phyloP scores from a whole-genome alignment of 2,329 filamentous ascomycete species.

The Albifimbria verrucaria region DNA sequence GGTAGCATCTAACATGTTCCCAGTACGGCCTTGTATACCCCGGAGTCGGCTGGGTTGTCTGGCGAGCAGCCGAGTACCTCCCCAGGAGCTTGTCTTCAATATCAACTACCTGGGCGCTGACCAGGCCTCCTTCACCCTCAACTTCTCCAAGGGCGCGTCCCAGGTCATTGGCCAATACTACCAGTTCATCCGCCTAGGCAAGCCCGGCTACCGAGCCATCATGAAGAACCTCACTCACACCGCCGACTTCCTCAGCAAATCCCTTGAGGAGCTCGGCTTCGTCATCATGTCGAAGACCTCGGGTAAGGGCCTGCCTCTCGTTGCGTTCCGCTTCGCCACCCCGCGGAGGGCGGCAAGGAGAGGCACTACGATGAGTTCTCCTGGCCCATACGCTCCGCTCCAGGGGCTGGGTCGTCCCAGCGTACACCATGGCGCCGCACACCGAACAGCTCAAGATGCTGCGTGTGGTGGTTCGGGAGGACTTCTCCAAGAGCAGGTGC shows the following conservation, averaged over 20 bases:
- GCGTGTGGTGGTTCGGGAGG: slow-evolving; percentile 87
- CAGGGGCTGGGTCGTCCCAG: slow-evolving; percentile 89
- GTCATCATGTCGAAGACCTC: slow-evolving; percentile 79
- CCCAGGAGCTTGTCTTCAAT: slow-evolving; percentile 94
- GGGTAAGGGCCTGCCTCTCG: slow-evolving; percentile 79
- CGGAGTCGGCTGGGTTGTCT: slow-evolving; percentile 91
- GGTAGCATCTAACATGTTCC: too few species aligned
- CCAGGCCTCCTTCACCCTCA: slow-evolving; percentile 92
- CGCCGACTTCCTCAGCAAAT: slow-evolving; percentile 77
- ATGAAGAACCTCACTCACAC: slow-evolving; percentile 92
- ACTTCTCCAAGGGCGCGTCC: slow-evolving; percentile 93
- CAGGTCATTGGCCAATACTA: slow-evolving; percentile 98
- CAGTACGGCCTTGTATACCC: slow-evolving; percentile 71
- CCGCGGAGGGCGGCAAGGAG: slow-evolving; percentile 45
- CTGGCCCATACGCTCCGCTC: slow-evolving; percentile 82
- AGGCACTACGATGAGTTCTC: slow-evolving; percentile 68
- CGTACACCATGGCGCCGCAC: slow-evolving; percentile 95
- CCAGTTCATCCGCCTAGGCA: slow-evolving; percentile 91
- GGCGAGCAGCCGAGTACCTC: slow-evolving; percentile 78
- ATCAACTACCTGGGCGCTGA: slow-evolving; percentile 98
- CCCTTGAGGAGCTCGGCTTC: slow-evolving; percentile 74
- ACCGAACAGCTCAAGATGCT: slow-evolving; percentile 84
- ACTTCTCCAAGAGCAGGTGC: slow-evolving; percentile 80
- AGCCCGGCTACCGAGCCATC: slow-evolving; percentile 86
- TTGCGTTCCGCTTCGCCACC: slow-evolving; percentile 75